Base-by-base conservation (phyloP, 139 green algal species). In the Microglena sp. region DNA sequence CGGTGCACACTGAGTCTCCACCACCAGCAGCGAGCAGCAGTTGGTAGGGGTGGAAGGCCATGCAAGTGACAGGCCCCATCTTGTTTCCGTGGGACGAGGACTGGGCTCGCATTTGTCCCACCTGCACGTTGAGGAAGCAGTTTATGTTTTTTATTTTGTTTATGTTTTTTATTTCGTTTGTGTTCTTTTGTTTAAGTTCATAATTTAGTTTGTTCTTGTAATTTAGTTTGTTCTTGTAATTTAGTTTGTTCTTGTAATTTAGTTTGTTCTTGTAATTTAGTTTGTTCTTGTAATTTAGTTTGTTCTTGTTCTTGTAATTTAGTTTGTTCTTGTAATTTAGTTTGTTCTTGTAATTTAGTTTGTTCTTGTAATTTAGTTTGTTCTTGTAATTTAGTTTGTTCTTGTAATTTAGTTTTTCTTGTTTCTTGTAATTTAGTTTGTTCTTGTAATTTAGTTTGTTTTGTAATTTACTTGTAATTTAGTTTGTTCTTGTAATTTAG, bases 41-140 rank as follows among this genome's bases (percentile, higher is more conserved):
- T 33, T 81, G 77, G 82, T 90, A 94, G 5, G 89, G 83, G 72
- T 96, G 87, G 64, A 92, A 97, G 6, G 76, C 78, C 56, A 97
- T 79, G 60, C 64, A 82, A 28, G 66, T 92, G 43, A 95, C 69
- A 11, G 90, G 74, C 18, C 83, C 90, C 45, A 89, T 30, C 57
- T 73, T 82, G 57, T 82, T 79, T 43, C 83, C 75, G 0, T 68
- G 61, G 5, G 87, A 63, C 29, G 86, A 81, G 31, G 83, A 84
- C 56, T 86, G 73, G 4, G 86, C 80, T 5, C 83, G 74, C 28
- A 95, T 79, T 30, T 82, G 76, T 1, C 83, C 87, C 40, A 90
- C 60, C 66, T 82, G 77, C 62, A 29, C 2, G 46, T 27, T 24
- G 6, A 64, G 56, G 56, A 31, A 44, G 6, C 15, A 44, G n/a